Percentiles rank a stretch among this genome's conserved stretches.
phyloP scores from a whole-genome alignment of 371 early-diverging fungal species.

The Chytridium lagenaria region DNA sequence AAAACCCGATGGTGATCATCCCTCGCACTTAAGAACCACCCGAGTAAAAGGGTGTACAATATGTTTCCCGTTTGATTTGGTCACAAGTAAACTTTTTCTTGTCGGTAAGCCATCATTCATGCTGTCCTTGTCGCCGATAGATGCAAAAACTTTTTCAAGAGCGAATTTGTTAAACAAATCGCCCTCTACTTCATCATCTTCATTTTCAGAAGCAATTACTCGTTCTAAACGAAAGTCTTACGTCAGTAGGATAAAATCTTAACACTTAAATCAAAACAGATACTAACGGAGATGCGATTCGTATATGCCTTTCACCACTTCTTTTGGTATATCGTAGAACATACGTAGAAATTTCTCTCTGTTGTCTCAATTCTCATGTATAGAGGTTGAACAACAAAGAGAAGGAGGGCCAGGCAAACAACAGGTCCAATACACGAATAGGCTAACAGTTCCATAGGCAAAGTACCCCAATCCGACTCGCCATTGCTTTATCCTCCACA shows the following conservation, averaged over 20 bases:
- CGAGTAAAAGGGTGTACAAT: too few relatives aligned
- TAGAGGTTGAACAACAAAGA: conserved; percentile 38
- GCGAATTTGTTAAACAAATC: conserved; percentile 20
- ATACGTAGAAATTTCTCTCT: conserved; percentile 32
- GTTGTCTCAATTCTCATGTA: conserved; percentile 32
- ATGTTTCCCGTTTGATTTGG: too few relatives aligned
- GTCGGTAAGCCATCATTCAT: background rate
- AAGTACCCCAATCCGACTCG: background rate
- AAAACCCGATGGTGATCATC: conserved; percentile 25
- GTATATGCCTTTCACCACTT: conserved; percentile 45
- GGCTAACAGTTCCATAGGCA: conserved; percentile 22
- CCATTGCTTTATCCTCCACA: background rate
- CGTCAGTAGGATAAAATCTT: background rate
- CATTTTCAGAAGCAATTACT: conserved; percentile 11
- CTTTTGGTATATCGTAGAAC: conserved; percentile 44
- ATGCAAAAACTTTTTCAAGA: conserved; percentile 23
- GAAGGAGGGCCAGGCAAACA: conserved; percentile 23
- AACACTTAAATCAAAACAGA: background rate
- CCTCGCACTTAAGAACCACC: background rate
- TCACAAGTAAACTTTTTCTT: too few relatives aligned
- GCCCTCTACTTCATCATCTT: conserved; percentile 25
- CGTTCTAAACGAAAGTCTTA: conserved; percentile 29
- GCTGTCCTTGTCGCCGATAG: background rate
- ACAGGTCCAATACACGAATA: conserved; percentile 22
- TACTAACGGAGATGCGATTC: conserved; percentile 27